Evolutionary conservation across 371 early-diverging fungal genomes (phyloP).

Genomic region (Smittium culicis): DNA sequence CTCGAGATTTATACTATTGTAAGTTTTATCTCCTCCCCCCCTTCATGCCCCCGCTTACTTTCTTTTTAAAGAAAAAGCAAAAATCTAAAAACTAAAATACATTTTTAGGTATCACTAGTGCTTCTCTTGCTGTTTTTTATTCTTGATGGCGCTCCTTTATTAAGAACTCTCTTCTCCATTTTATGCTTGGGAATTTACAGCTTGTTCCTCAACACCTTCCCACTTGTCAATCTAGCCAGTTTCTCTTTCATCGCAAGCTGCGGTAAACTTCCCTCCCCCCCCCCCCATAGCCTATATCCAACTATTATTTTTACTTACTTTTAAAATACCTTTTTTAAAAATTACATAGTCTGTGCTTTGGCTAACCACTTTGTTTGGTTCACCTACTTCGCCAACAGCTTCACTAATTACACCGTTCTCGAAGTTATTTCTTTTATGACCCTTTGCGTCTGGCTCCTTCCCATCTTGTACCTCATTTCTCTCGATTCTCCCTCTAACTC

Average conservation of each 20-base stretch:
- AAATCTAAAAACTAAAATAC: too few relatives aligned
- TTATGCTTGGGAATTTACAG: not conserved
- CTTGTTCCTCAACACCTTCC: slow-evolving; percentile 6
- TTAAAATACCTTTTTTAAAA: not conserved
- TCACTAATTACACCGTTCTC: slow-evolving; percentile 13
- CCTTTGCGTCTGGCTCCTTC: slow-evolving; percentile 30
- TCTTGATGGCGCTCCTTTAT: slow-evolving; percentile 5
- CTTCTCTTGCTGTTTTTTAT: not conserved
- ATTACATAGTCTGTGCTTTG: slow-evolving; percentile 12
- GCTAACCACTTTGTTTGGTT: slow-evolving; percentile 29
- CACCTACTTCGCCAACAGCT: slow-evolving; percentile 18
- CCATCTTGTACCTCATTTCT: slow-evolving; percentile 27
- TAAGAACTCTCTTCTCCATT: not conserved
- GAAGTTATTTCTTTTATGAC: slow-evolving; percentile 27
- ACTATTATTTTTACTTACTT: not conserved
- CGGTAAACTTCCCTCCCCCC: not conserved
- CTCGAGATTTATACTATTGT: not conserved
- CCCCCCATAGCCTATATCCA: too few relatives aligned
- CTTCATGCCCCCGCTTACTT: too few relatives aligned
- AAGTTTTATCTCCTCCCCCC: too few relatives aligned
- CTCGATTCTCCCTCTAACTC: slow-evolving; percentile 19
- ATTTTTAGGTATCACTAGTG: not conserved
- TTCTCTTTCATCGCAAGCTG: not conserved
- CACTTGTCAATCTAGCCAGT: not conserved
- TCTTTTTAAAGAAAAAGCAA: too few relatives aligned